A percentile compares a stretch with the other conserved stretches of the same genome.
phyloP scores from a whole-genome alignment of 768 basidiomycete genomes.

The Tephrocybe sp. region DNA sequence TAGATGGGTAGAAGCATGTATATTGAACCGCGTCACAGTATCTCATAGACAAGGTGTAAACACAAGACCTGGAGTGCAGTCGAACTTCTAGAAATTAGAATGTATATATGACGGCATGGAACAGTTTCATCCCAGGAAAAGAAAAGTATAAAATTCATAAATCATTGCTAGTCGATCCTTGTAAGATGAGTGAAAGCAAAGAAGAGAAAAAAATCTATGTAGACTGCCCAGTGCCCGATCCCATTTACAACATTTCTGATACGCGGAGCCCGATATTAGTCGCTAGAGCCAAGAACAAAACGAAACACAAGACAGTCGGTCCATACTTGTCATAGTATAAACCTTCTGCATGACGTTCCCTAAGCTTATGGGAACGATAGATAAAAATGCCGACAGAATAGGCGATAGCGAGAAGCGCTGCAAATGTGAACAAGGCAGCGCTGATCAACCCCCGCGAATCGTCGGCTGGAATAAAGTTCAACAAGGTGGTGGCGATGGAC shows the following conservation, averaged over 20 bases:
- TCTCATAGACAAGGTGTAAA: no score
- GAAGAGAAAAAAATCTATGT: not conserved
- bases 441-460: conserved; percentile 80
- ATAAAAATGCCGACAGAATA: conserved; percentile 84
- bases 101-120: no score
- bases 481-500: conserved; percentile 83
- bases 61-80: no score
- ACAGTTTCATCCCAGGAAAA: no score
- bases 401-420: conserved; percentile 84
- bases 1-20: no score
- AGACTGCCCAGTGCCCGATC: not conserved
- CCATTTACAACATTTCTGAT: conserved; percentile 43
- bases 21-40: no score
- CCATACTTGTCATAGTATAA: conserved; percentile 90
- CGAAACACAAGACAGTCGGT: conserved; percentile 69
- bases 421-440: conserved; percentile 84
- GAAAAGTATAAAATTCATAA: not conserved
- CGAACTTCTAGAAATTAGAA: no score
- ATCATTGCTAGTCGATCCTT: not conserved
- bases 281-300: conserved; percentile 65
- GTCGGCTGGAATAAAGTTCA: conserved; percentile 77
- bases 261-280: conserved; percentile 74
- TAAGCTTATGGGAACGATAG: conserved; percentile 66
- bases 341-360: conserved; percentile 70
- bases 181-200: not conserved